phyloP scores from a whole-genome alignment of 23 red algal genomes.

The Gracilariopsis chorda region DNA sequence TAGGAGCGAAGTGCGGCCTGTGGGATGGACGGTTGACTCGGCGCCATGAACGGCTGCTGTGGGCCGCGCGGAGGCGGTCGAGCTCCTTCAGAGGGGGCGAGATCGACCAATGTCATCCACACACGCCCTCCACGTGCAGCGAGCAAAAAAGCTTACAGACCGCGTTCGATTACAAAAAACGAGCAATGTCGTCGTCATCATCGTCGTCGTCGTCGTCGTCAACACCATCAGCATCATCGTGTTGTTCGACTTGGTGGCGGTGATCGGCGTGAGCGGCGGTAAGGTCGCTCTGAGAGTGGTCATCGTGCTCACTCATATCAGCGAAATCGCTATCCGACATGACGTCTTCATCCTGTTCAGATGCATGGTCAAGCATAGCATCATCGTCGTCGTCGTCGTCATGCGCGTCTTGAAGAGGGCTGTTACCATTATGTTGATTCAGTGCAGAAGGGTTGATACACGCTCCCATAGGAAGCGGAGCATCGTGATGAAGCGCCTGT shows the following conservation, averaged over 20 bases:
- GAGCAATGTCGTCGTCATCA: constrained; percentile 50
- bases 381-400: not conserved
- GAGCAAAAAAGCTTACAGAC: not conserved
- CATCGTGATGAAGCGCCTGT: not conserved
- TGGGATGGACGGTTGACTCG: not conserved
- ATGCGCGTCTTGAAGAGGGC: too few relatives aligned
- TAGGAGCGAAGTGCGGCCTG: not conserved
- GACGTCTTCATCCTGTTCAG: not conserved
- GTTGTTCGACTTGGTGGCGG: not conserved
- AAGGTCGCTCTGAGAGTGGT: not conserved
- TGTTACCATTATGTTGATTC: too few relatives aligned
- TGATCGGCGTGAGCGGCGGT: not conserved
- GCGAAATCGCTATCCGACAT: not conserved
- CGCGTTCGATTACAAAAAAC: not conserved
- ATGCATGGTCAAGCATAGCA: too few relatives aligned
- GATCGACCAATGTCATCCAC: constrained; percentile 8
- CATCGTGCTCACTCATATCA: not conserved
- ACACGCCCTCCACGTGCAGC: not conserved
- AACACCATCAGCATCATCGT: not conserved
- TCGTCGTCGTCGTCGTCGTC: constrained; percentile 23
- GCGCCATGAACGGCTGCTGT: not conserved
- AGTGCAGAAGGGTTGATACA: too few relatives aligned
- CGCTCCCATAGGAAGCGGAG: not conserved
- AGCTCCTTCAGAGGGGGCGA: constrained; percentile 21
- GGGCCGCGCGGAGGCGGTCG: not conserved